Percentiles rank a stretch among this genome's conserved stretches.
These are phyloP conservation scores for Plasmodium gonderi DNA, from an alignment of 169 alveolate species.

Conservation along the genomic window DNA sequence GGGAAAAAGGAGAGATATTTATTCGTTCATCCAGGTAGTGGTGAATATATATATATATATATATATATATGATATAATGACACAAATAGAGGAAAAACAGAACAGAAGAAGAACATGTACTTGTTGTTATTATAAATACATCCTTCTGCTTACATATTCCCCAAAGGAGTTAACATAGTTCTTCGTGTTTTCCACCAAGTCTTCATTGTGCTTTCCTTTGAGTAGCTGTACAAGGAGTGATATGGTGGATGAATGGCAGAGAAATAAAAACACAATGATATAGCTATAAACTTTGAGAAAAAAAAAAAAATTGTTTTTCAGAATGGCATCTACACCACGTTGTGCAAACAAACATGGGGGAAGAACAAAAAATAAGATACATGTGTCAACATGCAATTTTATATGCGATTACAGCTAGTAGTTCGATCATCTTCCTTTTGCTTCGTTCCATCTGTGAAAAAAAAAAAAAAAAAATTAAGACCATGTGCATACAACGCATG, in stretches of 20 bases:
- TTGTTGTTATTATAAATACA: neutral
- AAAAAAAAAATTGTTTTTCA: too few relatives aligned
- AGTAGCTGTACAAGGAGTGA: neutral
- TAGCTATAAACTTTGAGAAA: too few relatives aligned
- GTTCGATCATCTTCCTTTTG: slow-evolving; percentile 63
- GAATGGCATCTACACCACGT: too few relatives aligned
- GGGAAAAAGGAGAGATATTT: neutral
- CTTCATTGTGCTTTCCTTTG: slow-evolving; percentile 58
- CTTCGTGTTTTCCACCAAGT: slow-evolving; percentile 56
- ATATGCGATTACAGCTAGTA: slow-evolving; percentile 37
- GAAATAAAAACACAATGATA: neutral
- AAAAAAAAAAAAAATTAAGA: neutral
- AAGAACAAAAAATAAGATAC: too few relatives aligned
- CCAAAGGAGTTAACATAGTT: slow-evolving; percentile 43
- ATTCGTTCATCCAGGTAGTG: neutral
- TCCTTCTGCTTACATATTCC: slow-evolving; percentile 27
- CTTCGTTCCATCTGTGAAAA: slow-evolving; percentile 50
- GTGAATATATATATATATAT: neutral
- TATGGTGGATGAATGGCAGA: neutral
- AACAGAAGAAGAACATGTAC: neutral
- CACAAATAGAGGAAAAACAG: neutral
- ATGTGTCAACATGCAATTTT: neutral
- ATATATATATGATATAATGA: neutral
- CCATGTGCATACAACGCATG: neutral
- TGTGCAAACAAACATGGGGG: neutral